Evolutionary conservation across 148 eudicot species (phyloP), one percentile per base, ranked within the genome.

Genomic region (Mesembryanthemum crystallinum): DNA sequence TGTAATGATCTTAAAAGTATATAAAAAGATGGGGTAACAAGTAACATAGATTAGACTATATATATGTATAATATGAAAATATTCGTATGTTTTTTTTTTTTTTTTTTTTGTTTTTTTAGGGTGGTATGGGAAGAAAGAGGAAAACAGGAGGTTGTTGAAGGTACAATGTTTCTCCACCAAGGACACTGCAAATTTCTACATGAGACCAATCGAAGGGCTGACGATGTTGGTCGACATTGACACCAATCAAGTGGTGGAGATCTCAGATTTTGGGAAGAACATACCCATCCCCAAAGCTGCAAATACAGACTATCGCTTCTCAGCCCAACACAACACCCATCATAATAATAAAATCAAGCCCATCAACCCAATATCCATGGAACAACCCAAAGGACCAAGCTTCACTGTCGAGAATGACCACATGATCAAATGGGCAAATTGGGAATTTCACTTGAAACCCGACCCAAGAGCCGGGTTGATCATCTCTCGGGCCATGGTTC

Each of bases 141-240:
- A 95, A 67, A 84, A 86, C 14, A 83, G 83, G 75, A 89, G 97
- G 59, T 45, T 92, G 39, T 78, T 89, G 42, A 95, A 95, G 74
- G 85, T 90, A 28, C 96, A 95, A 76, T 92, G 98, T 85, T 95
- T 79, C 80, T 76, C 94, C 24, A 78, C 45, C 64, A 70, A 90
- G 63, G 96, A 79, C 79, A 95, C 98, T 1, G 86, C 82, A 1
- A 95, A 95, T 71, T 92, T 95, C 82, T 95, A 95, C 82, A 95
- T 92, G 97, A 86, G 97, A 52, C 97, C 98, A n/a, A 86, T 95
- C 42, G 97, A 95, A 82, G 98, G 98, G 64, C 84, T 95, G 15
- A 92, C 97, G 8, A 89, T 89, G 10, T 73, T 92, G 7, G 85
- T 95, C 8, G 98, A 95, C 49, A 7, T 95, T 72, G 98, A 95